Conservation (phyloP, 257 asterid species). For the Capsicum pubescens region DNA sequence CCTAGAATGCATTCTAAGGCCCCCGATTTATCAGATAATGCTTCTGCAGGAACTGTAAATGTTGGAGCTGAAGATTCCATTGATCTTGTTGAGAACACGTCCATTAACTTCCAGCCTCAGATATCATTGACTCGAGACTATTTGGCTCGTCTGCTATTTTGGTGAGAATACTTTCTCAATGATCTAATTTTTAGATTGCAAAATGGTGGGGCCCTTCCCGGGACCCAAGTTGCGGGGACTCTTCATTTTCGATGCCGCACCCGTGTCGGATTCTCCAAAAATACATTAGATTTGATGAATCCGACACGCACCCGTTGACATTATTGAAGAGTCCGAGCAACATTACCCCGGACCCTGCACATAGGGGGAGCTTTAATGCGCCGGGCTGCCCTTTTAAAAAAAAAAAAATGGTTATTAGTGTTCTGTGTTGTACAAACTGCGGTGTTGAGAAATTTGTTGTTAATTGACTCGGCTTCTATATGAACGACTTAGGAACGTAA, state of each 20-base stretch:
- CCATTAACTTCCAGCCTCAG: conserved; percentile 86
- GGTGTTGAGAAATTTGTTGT: not conserved
- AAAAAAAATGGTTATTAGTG: not conserved
- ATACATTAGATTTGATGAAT: too few relatives aligned
- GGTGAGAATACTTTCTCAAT: conserved; percentile 50
- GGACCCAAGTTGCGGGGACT: too few relatives aligned
- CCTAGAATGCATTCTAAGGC: conserved; percentile 93
- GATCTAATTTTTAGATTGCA: conserved; percentile 3
- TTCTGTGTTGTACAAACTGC: not conserved
- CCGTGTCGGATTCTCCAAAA: too few relatives aligned
- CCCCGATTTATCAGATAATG: conserved; percentile 56
- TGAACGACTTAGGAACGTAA: not conserved
- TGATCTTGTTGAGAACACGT: conserved; percentile 84
- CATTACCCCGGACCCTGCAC: too few relatives aligned
- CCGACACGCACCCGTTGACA: too few relatives aligned
- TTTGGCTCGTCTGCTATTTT: conserved; percentile 86
- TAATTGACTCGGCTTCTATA: not conserved
- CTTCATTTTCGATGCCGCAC: too few relatives aligned
- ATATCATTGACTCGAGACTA: conserved; percentile 87
- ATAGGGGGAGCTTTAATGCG: too few relatives aligned
- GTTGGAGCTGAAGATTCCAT: conserved; percentile 60
- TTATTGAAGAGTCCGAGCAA: too few relatives aligned
- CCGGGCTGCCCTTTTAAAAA: too few relatives aligned
- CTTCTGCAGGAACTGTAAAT: conserved; percentile 50
- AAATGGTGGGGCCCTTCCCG: too few relatives aligned